A percentile compares a stretch with the other conserved stretches of the same genome.
Conservation (phyloP, 2,329 filamentous ascomycete species). For the Onygena corvina region DNA sequence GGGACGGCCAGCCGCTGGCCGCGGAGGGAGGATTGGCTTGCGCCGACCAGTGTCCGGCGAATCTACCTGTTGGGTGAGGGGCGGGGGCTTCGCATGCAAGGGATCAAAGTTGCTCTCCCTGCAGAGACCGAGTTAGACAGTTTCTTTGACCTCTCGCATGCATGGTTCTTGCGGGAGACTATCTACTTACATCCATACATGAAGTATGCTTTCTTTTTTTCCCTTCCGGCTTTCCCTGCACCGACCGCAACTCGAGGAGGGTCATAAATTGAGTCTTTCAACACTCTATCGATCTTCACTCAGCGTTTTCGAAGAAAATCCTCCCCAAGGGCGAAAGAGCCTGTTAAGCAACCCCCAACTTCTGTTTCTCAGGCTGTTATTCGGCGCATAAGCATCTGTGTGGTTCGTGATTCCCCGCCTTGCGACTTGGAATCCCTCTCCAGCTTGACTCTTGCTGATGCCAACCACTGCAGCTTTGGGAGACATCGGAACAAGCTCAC, state of each 20-base stretch:
- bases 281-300: not conserved
- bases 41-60: not conserved
- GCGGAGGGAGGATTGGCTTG: constrained; percentile 1
- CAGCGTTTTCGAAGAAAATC: not conserved
- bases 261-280: not conserved
- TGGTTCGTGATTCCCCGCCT: constrained; percentile 4
- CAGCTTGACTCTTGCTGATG: not conserved
- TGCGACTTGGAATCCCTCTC: not conserved
- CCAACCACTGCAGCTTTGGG: not conserved
- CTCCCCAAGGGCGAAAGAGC: not conserved
- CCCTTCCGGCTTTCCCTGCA: not conserved
- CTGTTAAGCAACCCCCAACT: not conserved
- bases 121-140: not conserved
- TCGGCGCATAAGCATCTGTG: not conserved
- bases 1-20: constrained; percentile 1
- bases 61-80: not conserved
- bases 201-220: constrained; percentile 1
- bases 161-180: constrained; percentile 2
- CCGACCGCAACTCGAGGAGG: not conserved
- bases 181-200: not conserved
- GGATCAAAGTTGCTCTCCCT: not conserved
- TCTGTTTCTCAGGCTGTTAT: not conserved
- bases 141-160: constrained; percentile 2
- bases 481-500: not conserved
- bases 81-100: not conserved